Conservation (phyloP, 2,329 filamentous ascomycete genomes). For the Claviceps paspali region DNA sequence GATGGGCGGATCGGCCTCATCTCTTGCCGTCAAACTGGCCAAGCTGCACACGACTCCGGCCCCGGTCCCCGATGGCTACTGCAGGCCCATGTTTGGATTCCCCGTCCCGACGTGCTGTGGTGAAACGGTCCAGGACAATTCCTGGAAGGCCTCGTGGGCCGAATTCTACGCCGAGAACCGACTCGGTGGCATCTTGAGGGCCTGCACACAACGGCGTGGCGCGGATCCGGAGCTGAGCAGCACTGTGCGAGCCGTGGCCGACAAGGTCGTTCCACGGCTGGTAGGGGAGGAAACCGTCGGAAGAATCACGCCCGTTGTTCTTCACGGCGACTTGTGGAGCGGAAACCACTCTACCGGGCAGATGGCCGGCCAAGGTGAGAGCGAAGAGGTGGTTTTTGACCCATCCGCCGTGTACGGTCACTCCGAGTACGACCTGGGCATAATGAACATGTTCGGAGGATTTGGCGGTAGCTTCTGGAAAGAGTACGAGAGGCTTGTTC, state of each 20-base stretch:
- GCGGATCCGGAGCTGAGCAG: constrained; percentile 43
- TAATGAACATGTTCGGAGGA: constrained; percentile 94
- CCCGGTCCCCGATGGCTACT: constrained; percentile 43
- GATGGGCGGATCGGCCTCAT: constrained; percentile 30
- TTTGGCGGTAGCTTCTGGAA: constrained; percentile 57
- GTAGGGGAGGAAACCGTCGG: constrained; percentile 50
- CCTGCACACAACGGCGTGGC: constrained; percentile 46
- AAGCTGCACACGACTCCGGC: constrained; percentile 64
- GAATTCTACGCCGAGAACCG: constrained; percentile 73
- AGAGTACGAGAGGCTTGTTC: constrained; percentile 62
- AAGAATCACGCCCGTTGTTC: constrained; percentile 57
- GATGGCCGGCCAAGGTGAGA: constrained; percentile 37
- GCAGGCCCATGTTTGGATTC: constrained; percentile 62
- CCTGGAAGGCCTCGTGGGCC: constrained; percentile 58
- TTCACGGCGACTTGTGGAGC: constrained; percentile 90
- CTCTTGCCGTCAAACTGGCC: constrained; percentile 62
- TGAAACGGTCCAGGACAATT: constrained; percentile 67
- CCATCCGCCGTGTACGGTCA: constrained; percentile 72
- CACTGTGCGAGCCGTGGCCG: constrained; percentile 49
- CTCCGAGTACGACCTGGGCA: constrained; percentile 79
- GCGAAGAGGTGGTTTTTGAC: constrained; percentile 70
- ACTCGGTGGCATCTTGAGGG: constrained; percentile 47
- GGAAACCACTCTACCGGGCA: constrained; percentile 61
- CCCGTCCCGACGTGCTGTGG: constrained; percentile 77
- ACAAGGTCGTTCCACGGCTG: constrained; percentile 57